These are phyloP conservation scores for Pyrenochaeta sp. DNA, from an alignment of 2,329 filamentous ascomycete species.

Conservation along the genomic window DNA sequence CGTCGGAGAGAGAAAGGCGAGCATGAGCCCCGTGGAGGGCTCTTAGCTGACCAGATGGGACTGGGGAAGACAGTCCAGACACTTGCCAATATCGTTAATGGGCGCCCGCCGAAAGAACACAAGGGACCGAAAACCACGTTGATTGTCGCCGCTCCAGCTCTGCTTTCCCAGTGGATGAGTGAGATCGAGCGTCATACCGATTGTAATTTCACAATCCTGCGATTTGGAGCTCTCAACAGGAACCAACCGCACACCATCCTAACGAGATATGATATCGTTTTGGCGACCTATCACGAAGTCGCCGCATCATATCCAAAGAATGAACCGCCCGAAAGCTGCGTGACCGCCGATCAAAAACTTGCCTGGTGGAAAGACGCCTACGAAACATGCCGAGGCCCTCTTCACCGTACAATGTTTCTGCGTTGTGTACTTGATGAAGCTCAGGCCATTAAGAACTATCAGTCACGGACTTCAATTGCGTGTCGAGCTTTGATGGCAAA, in stretches of 20 bases:
- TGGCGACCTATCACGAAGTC: slow-evolving; percentile 55
- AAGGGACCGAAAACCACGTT: slow-evolving; percentile 46
- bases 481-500: slow-evolving; percentile 51
- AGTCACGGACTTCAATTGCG: slow-evolving; percentile 52
- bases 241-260: slow-evolving; percentile 21
- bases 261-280: slow-evolving; percentile 37
- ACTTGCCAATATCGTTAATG: slow-evolving; percentile 55
- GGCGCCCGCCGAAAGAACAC: slow-evolving; percentile 22
- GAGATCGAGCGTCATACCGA: slow-evolving; percentile 44
- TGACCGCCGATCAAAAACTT: slow-evolving; percentile 50
- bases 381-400: slow-evolving; percentile 38
- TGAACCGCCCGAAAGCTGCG: slow-evolving; percentile 44
- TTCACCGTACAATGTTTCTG: slow-evolving; percentile 49
- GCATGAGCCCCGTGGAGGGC: slow-evolving; percentile 48
- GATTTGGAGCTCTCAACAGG: slow-evolving; percentile 34
- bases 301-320: slow-evolving; percentile 53
- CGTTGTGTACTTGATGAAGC: slow-evolving; percentile 66
- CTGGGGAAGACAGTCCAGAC: slow-evolving; percentile 52
- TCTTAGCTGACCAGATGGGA: slow-evolving; percentile 54
- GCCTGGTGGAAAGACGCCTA: slow-evolving; percentile 46
- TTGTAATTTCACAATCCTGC: slow-evolving; percentile 27
- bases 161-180: slow-evolving; percentile 51
- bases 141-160: slow-evolving; percentile 50
- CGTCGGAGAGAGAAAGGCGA: slow-evolving; percentile 55
- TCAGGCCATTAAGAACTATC: slow-evolving; percentile 62